Percentiles rank a stretch among this genome's conserved stretches.
Conservation (phyloP, 495 filamentous ascomycete species). For the Hypomontagnella submonticulosa region DNA sequence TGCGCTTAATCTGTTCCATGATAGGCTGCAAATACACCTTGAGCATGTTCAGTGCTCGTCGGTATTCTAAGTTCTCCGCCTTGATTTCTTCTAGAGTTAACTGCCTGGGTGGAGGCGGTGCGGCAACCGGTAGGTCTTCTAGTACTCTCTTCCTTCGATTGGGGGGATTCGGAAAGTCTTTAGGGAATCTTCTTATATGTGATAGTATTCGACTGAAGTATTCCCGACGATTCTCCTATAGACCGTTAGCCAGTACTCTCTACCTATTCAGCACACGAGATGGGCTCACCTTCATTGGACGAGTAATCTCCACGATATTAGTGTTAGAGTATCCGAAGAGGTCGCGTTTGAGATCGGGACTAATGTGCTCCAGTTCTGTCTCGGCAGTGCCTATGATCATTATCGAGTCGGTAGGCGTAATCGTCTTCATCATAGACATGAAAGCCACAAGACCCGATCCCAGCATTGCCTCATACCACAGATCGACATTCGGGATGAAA, state of each 20-base stretch:
- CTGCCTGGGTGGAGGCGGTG: conserved; percentile 69
- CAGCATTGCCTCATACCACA: conserved; percentile 73
- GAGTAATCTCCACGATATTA: conserved; percentile 74
- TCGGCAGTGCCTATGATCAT: conserved; percentile 86
- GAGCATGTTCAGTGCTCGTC: conserved; percentile 80
- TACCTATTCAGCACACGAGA: neutral
- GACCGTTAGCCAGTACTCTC: conserved; percentile 46
- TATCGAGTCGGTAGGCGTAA: conserved; percentile 88
- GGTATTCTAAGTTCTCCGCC: conserved; percentile 81
- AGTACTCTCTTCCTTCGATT: conserved; percentile 87
- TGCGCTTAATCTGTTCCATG: conserved; percentile 92
- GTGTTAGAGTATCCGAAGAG: conserved; percentile 86
- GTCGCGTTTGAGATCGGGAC: conserved; percentile 70
- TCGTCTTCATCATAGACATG: conserved; percentile 75
- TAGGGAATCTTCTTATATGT: conserved; percentile 79
- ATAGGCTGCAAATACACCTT: conserved; percentile 90
- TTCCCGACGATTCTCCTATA: conserved; percentile 69
- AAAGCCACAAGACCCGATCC: conserved; percentile 78
- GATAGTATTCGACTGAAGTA: conserved; percentile 80
- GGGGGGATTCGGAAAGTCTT: conserved; percentile 85
- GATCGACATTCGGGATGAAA: conserved; percentile 88
- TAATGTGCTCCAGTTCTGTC: conserved; percentile 62
- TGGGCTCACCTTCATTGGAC: conserved; percentile 68
- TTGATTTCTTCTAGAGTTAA: conserved; percentile 81
- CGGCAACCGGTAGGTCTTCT: conserved; percentile 78